These are phyloP conservation scores for Rhynchosporium graminicola DNA, from an alignment of 2,329 filamentous ascomycete genomes.

Conservation along the genomic window DNA sequence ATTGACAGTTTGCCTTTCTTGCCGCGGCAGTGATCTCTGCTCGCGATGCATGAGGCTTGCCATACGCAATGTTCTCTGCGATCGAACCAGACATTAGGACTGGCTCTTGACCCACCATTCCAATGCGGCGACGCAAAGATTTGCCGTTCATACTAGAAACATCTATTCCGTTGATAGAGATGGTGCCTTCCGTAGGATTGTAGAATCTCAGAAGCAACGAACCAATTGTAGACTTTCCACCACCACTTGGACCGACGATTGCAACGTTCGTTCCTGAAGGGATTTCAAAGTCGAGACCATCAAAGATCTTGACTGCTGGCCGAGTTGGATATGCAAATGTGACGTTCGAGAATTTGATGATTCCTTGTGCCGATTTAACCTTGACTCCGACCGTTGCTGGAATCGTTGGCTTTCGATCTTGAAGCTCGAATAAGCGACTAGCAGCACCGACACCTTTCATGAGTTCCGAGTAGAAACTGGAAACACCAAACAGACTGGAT, in stretches of 20 bases:
- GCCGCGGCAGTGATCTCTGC: constrained; percentile 85
- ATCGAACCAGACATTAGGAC: constrained; percentile 87
- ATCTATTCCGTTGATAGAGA: constrained; percentile 83
- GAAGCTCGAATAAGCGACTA: constrained; percentile 92
- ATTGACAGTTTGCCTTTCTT: constrained; percentile 90
- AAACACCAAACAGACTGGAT: constrained; percentile 89
- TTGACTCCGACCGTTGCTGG: constrained; percentile 79
- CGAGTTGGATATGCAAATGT: constrained; percentile 91
- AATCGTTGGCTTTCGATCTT: constrained; percentile 85
- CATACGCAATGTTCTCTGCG: constrained; percentile 90
- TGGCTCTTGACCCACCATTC: constrained; percentile 93
- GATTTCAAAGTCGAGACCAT: constrained; percentile 84
- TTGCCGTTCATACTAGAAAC: constrained; percentile 89
- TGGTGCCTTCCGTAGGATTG: constrained; percentile 72
- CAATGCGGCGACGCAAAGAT: constrained; percentile 86
- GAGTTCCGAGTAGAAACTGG: constrained; percentile 94
- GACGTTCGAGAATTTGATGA: constrained; percentile 85
- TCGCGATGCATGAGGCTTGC: constrained; percentile 74
- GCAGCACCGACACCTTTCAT: constrained; percentile 99
- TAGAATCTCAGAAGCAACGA: constrained; percentile 93
- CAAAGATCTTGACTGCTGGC: constrained; percentile 89
- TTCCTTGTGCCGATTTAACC: constrained; percentile 81
- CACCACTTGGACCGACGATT: constrained; percentile 93
- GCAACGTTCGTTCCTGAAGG: constrained; percentile 93
- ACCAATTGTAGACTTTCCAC: constrained; percentile 94